A percentile compares a stretch with the other conserved stretches of the same genome.
Evolutionary conservation across 2,329 filamentous ascomycete species (phyloP).

Genomic region (Diaporthe sp.): DNA sequence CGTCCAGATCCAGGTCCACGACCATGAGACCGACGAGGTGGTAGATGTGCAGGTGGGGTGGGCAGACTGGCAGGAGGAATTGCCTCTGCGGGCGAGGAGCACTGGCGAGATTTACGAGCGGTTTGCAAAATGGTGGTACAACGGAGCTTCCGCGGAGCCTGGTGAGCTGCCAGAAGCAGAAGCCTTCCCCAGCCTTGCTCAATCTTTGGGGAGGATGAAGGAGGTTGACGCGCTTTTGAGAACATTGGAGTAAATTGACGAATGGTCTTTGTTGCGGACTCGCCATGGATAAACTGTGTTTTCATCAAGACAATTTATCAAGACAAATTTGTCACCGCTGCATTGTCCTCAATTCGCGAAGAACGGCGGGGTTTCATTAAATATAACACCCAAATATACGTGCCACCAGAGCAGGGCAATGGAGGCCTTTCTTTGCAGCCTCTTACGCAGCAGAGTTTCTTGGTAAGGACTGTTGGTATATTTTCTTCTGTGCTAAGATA

Average conservation of each 20-base stretch:
- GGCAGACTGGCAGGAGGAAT: slow-evolving; percentile 48
- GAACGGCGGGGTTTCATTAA: neutral
- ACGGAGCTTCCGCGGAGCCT: neutral
- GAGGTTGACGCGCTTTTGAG: neutral
- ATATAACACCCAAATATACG: too few relatives aligned
- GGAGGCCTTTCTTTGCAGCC: neutral
- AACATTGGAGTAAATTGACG: neutral
- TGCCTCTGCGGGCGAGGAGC: slow-evolving; percentile 49
- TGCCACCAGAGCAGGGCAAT: neutral
- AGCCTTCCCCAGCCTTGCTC: slow-evolving; percentile 12
- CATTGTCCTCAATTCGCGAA: neutral
- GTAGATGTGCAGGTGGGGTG: slow-evolving; percentile 47
- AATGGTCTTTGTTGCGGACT: neutral
- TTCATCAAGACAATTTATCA: neutral
- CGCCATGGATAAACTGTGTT: too few relatives aligned
- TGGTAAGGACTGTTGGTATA: slow-evolving; percentile 35
- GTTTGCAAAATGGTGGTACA: slow-evolving; percentile 44
- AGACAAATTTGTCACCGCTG: neutral
- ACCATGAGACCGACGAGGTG: slow-evolving; percentile 48
- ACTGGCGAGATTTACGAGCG: slow-evolving; percentile 60
- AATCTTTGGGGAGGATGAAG: slow-evolving; percentile 13
- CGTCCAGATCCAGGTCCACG: slow-evolving; percentile 52
- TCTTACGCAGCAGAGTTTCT: neutral
- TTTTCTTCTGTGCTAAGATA: slow-evolving; percentile 28
- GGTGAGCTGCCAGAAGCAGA: slow-evolving; percentile 12